Evolutionary conservation across 2,329 filamentous ascomycete genomes (phyloP), one percentile per base, ranked within the genome.

Genomic region (Apiospora kogelbergensis): DNA sequence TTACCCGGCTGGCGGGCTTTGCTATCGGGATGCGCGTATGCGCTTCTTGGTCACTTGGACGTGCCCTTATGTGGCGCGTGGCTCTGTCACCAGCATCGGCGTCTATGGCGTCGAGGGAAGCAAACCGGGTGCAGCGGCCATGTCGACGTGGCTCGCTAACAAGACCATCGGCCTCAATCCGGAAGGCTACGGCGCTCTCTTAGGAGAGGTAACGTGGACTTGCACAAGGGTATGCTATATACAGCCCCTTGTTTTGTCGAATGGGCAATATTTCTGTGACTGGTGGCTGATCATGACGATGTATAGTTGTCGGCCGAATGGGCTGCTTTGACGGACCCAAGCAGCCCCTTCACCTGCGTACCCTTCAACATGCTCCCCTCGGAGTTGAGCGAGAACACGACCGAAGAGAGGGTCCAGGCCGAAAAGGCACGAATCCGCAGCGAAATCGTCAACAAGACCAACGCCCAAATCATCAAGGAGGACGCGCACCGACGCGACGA

Each of bases 71-170:
- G 73, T 84, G 0, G 81, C 79, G 0, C 78, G 80, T 26, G 82
- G 81, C 0, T 80, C 80, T 0, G 74, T 76, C 0, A 78, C 78
- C 0, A 82, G 78, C 6, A 83, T 83, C 65, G 82, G 82, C 0
- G 75, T 84, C 44, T 82, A 80, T 69, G 83, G 83, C 3, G 79
- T 84, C 1, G 83, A 85, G 70, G 83, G 83, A 30, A 84, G 83
- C 63, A 84, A 84, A 67, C 83, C 83, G 0, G 83, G 83, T 22
- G 83, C 83, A 11, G 76, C 83, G 0, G 82, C 82, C 1, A 79
- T 84, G 75, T 80, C 82, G 0, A 78, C 81, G 0, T 85, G 81
- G 80, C 75, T 85, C 15, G 79, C 83, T 0, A 82, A 85, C 72
- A 75, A 80, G 60, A 81, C 78, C 6, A 83, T 84, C 17, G 83